Base-by-base conservation (phyloP, 1,284 basidiomycete species). In the Ustilago vetiveriae region DNA sequence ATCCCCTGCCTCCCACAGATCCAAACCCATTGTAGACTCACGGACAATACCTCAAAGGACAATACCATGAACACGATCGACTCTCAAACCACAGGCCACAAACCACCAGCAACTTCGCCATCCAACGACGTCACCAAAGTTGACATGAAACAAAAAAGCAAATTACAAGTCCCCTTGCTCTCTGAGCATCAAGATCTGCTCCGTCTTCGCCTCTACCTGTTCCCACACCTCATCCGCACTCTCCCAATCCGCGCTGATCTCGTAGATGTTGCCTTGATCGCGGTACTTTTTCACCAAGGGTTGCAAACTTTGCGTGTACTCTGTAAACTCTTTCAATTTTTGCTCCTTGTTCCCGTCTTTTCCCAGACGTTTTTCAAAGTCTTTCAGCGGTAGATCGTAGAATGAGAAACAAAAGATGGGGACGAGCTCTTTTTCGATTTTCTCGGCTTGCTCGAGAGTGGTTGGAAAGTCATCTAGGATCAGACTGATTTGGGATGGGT, bases 141-240 rank as follows among this genome's bases (percentile, higher is more conserved):
- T n/a, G n/a, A n/a, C n/a, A n/a, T n/a, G n/a, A n/a, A n/a, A n/a
- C n/a, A n/a, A n/a, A n/a, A n/a, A n/a, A n/a, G n/a, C n/a, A 23
- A 8, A 8, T 39, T 38, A 66, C 19, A 66, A 33, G 8, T 70
- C 71, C 0, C 65, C 66, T 13, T 29, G 37, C 33, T 65, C 57
- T 21, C 57, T 50, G 26, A 63, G 43, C 47, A 58, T 62, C 19
- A 72, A 38, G 27, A 64, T 67, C 44, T 70, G 55, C 49, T 69
- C 70, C 14, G 74, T 58, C 55, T 77, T 75, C 2, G 73, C 75
- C 58, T 75, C 75, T 17, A 76, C 70, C 53, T 76, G 75, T 45
- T 76, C 75, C 75, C 75, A 75, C 42, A 76, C 75, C 60, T 76
- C 75, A 24, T 76, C 70, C 9, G 62, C 56, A n/a, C 59, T 58